A percentile compares a stretch with the other conserved stretches of the same genome.
Evolutionary conservation across 306 rosid species (phyloP).

Genomic region (Carpinus viminea): DNA sequence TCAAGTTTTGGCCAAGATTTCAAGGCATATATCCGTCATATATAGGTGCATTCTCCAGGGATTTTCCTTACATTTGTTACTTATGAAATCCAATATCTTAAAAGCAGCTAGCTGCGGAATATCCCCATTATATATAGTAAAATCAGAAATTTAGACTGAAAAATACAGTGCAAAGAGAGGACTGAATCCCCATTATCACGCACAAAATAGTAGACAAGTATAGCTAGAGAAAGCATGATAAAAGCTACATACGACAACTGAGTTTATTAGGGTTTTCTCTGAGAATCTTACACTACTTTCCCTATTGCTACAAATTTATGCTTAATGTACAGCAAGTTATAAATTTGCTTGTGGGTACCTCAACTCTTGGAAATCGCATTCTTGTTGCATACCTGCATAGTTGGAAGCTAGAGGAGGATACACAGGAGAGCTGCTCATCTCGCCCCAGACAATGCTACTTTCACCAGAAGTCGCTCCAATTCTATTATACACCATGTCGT

Average conservation of each 20-base stretch:
- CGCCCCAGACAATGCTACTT: constrained; percentile 44
- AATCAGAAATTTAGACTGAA: neutral
- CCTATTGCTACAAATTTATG: constrained; percentile 21
- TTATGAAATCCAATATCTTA: neutral
- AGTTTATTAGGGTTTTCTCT: constrained; percentile 22
- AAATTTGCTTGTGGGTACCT: constrained; percentile 35
- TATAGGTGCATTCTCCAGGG: neutral
- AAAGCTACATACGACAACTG: neutral
- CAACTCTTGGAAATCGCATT: constrained; percentile 41
- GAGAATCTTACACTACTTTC: constrained; percentile 16
- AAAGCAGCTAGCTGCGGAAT: neutral
- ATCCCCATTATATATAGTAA: neutral
- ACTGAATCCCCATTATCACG: neutral
- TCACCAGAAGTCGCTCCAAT: constrained; percentile 26
- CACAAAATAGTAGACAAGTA: constrained; percentile 21
- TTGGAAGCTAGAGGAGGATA: constrained; percentile 41
- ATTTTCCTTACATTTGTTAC: neutral
- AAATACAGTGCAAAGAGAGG: neutral
- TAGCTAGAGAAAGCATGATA: constrained; percentile 19
- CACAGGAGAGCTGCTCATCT: constrained; percentile 39
- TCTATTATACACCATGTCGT: constrained; percentile 34
- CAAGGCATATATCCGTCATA: neutral
- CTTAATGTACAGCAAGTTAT: constrained; percentile 21
- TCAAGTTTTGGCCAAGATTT: neutral
- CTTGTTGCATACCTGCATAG: constrained; percentile 31